Base-by-base conservation (phyloP, 345 rosid species). In the Aquilaria yunnanensis region DNA sequence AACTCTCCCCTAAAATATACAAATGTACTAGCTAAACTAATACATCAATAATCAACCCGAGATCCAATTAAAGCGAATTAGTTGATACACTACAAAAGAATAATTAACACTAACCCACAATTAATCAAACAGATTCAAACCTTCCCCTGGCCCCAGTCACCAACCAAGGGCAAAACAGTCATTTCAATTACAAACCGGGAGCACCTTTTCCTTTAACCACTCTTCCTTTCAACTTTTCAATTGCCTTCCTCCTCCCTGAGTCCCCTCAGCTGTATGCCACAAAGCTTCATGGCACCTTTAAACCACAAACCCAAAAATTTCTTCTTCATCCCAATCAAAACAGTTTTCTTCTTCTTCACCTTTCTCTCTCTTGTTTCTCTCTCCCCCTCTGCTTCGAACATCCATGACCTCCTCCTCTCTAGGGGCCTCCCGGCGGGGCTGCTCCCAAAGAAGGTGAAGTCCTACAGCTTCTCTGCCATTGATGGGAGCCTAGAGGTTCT, bases 391-490 rank as follows among this genome's bases (percentile, higher is more conserved):
- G n/a, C 41, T 63, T 8, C 11, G 31, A 71, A 89, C 51, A 70
- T 92, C 68, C 96, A 92, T 52, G 96, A 87, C 31, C 81, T 92
- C 3, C 97, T 92, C 9, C 80, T 81, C 59, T 80, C 93, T 37
- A 79, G 75, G 59, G 98, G 97, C 23, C 71, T 92, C 52, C 98
- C 98, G 4, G 85, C 87, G 0, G 98, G 98, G 32, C 81, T 92
- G 0, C 65, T 92, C 13, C 98, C 98, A 0, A 80, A 75, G 66
- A 96, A 83, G 49, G 94, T 94, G 60, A 86, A 78, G 56, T 90
- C 92, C 32, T 94, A 75, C 74, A 62, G 71, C 6, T 70, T 94
- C 41, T 60, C 82, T 49, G 70, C 70, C 9, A 3, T 37, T 37
- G 70, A 82, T 62, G 99, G 97, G n/a, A 70, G 66, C 12, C 83